Conservation (phyloP, 768 basidiomycete species). For the Suillus paluster region DNA sequence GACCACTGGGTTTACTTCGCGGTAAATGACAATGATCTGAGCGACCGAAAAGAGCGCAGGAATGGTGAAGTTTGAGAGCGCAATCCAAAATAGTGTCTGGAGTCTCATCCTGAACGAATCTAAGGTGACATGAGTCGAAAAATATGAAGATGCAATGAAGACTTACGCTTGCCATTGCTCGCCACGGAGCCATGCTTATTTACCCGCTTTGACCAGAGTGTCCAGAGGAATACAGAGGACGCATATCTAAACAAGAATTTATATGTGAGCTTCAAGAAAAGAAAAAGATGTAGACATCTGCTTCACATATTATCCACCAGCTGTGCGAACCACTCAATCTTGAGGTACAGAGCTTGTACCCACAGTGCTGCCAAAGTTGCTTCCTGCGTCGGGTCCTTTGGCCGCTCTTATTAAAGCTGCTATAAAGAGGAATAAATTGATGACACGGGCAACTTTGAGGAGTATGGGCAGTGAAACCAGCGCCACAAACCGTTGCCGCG, state of each 20-base stretch:
- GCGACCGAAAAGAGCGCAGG: slow-evolving; percentile 35
- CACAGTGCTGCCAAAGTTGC: slow-evolving; percentile 20
- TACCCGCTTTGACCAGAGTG: slow-evolving; percentile 20
- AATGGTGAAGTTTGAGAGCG: slow-evolving; percentile 37
- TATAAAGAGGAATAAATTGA: slow-evolving; percentile 34
- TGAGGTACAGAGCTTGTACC: slow-evolving; percentile 32
- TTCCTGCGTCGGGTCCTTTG: slow-evolving; percentile 22
- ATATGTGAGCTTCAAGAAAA: neutral
- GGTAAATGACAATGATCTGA: slow-evolving; percentile 35
- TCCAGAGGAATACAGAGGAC: slow-evolving; percentile 32
- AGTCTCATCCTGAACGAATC: slow-evolving; percentile 28
- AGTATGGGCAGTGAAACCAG: slow-evolving; percentile 28
- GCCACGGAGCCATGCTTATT: slow-evolving; percentile 13
- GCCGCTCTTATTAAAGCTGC: slow-evolving; percentile 24
- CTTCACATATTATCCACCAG: slow-evolving; percentile 34
- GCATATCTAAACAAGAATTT: slow-evolving; percentile 24
- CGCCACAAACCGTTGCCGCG: slow-evolving; percentile 18
- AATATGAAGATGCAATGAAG: slow-evolving; percentile 6
- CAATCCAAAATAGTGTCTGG: slow-evolving; percentile 32
- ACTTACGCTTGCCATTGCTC: slow-evolving; percentile 22
- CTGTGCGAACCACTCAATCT: slow-evolving; percentile 37
- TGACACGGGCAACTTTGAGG: slow-evolving; percentile 33
- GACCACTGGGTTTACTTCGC: slow-evolving; percentile 19
- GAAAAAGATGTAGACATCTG: neutral
- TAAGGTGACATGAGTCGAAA: neutral